A percentile compares a stretch with the other conserved stretches of the same genome.
Conservation (phyloP, 257 asterid genomes). For the Asclepias syriaca region DNA sequence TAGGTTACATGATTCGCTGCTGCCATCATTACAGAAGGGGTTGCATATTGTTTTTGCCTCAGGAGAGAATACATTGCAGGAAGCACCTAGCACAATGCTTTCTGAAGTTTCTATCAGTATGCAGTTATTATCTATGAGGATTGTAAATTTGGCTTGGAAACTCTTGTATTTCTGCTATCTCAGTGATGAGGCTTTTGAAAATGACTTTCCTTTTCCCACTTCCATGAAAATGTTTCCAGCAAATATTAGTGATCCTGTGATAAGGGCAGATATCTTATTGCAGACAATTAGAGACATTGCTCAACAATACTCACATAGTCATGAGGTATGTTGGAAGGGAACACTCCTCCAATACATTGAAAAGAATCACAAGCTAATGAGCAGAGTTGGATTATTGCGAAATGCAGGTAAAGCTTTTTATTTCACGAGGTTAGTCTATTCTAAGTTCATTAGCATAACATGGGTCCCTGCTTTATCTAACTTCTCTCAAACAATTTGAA, state of each 20-base stretch:
- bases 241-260: conserved; percentile 76
- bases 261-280: conserved; percentile 77
- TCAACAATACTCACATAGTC: conserved; percentile 29
- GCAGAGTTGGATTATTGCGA: conserved; percentile 53
- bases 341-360: conserved; percentile 69
- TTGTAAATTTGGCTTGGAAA: conserved; percentile 71
- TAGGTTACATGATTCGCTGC: conserved; percentile 68
- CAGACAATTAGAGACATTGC: conserved; percentile 65
- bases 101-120: conserved; percentile 52
- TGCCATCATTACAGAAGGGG: conserved; percentile 69
- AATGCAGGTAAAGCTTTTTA: conserved; percentile 44
- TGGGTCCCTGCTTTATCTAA: background rate
- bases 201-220: conserved; percentile 40
- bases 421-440: background rate
- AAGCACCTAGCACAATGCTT: conserved; percentile 41
- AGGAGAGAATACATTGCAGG: conserved; percentile 31
- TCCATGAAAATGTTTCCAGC: conserved; percentile 89
- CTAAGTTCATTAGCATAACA: background rate
- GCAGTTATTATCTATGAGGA: conserved; percentile 61
- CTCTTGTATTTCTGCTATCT: conserved; percentile 66
- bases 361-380: conserved; percentile 57
- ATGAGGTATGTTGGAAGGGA: conserved; percentile 38
- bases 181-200: conserved; percentile 73
- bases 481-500: background rate
- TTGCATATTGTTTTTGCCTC: conserved; percentile 42